Evolutionary conservation across 2,329 filamentous ascomycete species (phyloP), one percentile per base, ranked within the genome.

Genomic region (Shiraia sp.): DNA sequence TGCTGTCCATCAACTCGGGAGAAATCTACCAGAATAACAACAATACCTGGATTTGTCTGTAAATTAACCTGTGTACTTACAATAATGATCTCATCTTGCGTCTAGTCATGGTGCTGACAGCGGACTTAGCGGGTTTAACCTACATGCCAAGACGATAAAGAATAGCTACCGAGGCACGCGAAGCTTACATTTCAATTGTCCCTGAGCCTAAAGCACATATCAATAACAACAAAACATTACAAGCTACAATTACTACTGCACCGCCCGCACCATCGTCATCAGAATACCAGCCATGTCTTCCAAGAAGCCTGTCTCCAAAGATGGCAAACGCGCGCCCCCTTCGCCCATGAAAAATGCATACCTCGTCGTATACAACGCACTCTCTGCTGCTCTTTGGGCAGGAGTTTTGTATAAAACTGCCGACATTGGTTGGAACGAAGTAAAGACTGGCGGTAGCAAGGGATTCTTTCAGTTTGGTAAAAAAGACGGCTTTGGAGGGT

Each of bases 301-400:
- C 19, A 22, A 22, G 19, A 32, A 29, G 38, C 14, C 23, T 36
- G 6, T 13, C 41, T 6, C n/a, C 40, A 9, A 43, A 43, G 7
- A 17, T 42, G 7, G 32, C 38, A 1, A 31, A 35, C 15, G 38
- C 44, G 42, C 40, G 29, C 40, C 9, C 22, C 47, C 31, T 13
- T 51, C 43, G 19, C 55, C 45, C 6, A 28, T 61, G 30, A 68
- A 67, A 26, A 63, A 53, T 10, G 37, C 55, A 5, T 96, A 96
- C 74, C 82, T 97, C 39, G 79, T 91, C 63, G 74, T 84, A 57
- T 99, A 97, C 80, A 97, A 97, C 73, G 78, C 83, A 59, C 64
- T 85, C 52, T 95, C 86, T 38, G 82, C 90, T 47, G 66, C 83
- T 15, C 80, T 92, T 38, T 99, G 93, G 93, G 72, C 80, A 28